Evolutionary conservation across 768 basidiomycete genomes (phyloP).

Genomic region (Phanerochaete sordida): DNA sequence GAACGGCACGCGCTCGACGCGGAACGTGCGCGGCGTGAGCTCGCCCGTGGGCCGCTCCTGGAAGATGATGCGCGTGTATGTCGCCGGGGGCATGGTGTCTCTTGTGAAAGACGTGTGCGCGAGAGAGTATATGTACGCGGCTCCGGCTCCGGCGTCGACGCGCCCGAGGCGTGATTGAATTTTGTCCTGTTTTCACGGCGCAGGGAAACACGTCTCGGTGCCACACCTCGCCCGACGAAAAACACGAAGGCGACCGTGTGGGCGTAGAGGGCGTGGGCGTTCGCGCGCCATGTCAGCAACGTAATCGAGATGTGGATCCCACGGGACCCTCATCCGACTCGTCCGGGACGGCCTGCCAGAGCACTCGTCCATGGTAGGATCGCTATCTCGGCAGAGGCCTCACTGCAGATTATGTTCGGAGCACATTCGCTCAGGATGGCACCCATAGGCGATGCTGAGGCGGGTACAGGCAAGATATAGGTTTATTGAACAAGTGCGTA

Average conservation of each 20-base stretch:
- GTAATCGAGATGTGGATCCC: no score
- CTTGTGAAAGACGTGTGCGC: no score
- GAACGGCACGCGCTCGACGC: conserved; percentile 49
- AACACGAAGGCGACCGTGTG: no score
- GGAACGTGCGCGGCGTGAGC: conserved; percentile 74
- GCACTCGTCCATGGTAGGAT: not conserved
- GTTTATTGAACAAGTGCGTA: conserved; percentile 1
- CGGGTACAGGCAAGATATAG: not conserved
- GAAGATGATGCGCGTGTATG: conserved; percentile 48
- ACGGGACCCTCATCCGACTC: no score
- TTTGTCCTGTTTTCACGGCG: not conserved
- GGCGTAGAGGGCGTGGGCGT: no score
- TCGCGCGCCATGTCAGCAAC: no score
- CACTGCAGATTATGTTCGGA: not conserved
- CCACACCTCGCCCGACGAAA: no score
- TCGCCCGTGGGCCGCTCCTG: conserved; percentile 67
- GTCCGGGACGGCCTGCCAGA: not conserved
- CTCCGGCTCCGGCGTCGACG: not conserved
- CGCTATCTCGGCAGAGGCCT: not conserved
- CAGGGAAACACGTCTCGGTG: no score
- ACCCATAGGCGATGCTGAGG: not conserved
- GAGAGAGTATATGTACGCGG: no score
- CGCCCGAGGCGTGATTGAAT: not conserved
- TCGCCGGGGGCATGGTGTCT: conserved; percentile 4
- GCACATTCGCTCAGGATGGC: not conserved